Base-by-base conservation (phyloP, 495 filamentous ascomycete species). In the Paragyromitra xinjiangensis region DNA sequence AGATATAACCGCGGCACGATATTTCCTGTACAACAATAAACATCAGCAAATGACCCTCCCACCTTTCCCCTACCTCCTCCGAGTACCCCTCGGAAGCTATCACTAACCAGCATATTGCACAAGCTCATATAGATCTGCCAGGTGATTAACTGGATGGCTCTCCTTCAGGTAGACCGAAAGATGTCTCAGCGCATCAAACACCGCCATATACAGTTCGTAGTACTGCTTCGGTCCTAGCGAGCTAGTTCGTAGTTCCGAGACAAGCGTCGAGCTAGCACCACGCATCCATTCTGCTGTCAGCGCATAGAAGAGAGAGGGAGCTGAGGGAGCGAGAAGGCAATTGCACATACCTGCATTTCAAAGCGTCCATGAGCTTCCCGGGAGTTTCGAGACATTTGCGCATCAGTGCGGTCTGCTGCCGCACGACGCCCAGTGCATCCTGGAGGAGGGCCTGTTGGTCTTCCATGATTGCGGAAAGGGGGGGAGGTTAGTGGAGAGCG, bases 201-300 rank as follows among this genome's bases (percentile, higher is more conserved):
- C 93, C 74, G 95, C 89, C 95, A 99, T 99, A 86, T 99, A 99
- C 73, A 99, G 89, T 84, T 99, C 95, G 84, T 99, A 99, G 87
- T 99, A 99, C 84, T 98, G 95, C 83, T 99, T 99, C 3, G 95
- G 95, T 6, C 95, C 93, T 26, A 99, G 87, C 79, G 92, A 97
- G 83, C 94, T 95, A 14, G 95, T 98, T 82, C 95, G 93, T 63
- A 99, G 89, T 85, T 99, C 95, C 40, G 96, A 97, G 70, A 99
- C 96, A 50, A 99, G 89, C 53, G 95, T 99, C 40, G 96, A 98
- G 85, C 95, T 99, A 26, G 77, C 66, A 75, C 40, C 51, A 53
- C 6, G n/a, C 58, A 69, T 56, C 48, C 59, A n/a, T 50, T 68
- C 14, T 40, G 45, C 16, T 56, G 29, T 77, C 42, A 77, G 74